A percentile compares a stretch with the other conserved stretches of the same genome.
These are phyloP conservation scores for Penicillium crustosum DNA, from an alignment of 2,329 filamentous ascomycete genomes.

Conservation along the genomic window DNA sequence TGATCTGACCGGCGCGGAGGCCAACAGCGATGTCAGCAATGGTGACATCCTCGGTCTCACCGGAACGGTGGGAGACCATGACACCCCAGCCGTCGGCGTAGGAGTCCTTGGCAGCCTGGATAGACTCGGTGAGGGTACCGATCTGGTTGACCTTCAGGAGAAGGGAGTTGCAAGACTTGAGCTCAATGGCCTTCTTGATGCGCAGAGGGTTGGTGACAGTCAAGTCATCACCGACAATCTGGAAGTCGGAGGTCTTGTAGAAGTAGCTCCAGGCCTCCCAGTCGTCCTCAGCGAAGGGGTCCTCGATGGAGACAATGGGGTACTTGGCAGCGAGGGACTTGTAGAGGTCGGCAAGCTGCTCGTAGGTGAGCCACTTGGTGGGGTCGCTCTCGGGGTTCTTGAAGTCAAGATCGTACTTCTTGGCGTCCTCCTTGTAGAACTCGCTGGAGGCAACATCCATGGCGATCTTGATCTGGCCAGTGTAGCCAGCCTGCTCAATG, in stretches of 20 bases:
- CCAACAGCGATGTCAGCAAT: constrained; percentile 98
- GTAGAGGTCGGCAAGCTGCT: constrained; percentile 93
- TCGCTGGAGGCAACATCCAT: constrained; percentile 99
- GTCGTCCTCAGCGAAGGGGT: constrained; percentile 99
- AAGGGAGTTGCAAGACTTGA: constrained; percentile 97
- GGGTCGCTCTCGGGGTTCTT: constrained; percentile 98
- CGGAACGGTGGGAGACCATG: constrained; percentile 99
- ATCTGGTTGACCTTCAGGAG: constrained; percentile 99
- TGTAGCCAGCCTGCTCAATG: constrained; percentile 94
- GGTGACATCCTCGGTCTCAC: constrained; percentile 99
- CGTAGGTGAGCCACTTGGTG: constrained; percentile 97
- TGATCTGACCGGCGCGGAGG: constrained; percentile 96
- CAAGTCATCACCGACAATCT: constrained; percentile 97
- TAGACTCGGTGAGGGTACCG: constrained; percentile 96
- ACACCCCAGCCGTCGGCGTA: constrained; percentile 95
- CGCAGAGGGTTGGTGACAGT: constrained; percentile 98
- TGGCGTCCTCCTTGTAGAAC: constrained; percentile 96
- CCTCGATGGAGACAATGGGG: constrained; percentile 97
- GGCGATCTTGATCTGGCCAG: constrained; percentile 93
- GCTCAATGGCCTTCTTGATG: constrained; percentile 99
- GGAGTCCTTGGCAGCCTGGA: constrained; percentile 98
- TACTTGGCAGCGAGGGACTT: constrained; percentile 86
- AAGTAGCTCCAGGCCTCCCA: constrained; percentile 99
- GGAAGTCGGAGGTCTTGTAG: constrained; percentile 98
- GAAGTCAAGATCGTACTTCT: constrained; percentile 99